Base-by-base conservation (phyloP, 164 flowering plant species). In the Chimonanthus salicifolius region DNA sequence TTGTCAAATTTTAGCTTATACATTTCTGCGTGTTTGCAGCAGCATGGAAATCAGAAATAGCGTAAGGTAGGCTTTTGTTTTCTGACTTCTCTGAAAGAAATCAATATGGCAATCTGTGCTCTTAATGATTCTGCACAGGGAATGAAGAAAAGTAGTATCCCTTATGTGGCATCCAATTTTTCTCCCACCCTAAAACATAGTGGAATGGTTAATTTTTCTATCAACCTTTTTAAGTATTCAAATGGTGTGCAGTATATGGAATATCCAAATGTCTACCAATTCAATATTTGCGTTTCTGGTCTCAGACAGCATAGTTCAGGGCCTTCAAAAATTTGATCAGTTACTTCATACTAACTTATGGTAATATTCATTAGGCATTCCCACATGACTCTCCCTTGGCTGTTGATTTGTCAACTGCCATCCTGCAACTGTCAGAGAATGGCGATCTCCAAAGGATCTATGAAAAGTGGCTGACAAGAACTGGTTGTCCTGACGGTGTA, bases 351-450 rank as follows among this genome's bases (percentile, higher is more conserved):
- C 45, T 45, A 44, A 44, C 49, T 18, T 54, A 54, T 33, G 11
- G 8, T 47, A 7, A 11, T 48, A 49, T 74, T 58, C 49, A 65
- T 11, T 74, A 94, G 97, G 97, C 96, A 73, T 94, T 94, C 82
- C 94, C 90, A 2, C 83, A 88, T 66, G 97, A 90, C 78, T 94
- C 97, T 65, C 91, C 97, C 3, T 76, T 94, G 66, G 90, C 97
- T 0, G 65, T 88, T 18, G 98, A 94, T 77, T 72, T 92, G 88
- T 92, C 98, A 20, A 94, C 97, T n/a, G 97, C 97, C 65, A 87
- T 94, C 48, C 79, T 94, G 21, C 68, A 79, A 9, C 80, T 94
- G 11, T 91, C 97, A 2, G 98, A 94, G 78, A 87, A 85, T 43
- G 97, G 98, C 0, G 87, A 88, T 33, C 95, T 94, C 60, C 90